phyloP scores from a whole-genome alignment of 2,329 filamentous ascomycete genomes.

The Neonectria punicea region DNA sequence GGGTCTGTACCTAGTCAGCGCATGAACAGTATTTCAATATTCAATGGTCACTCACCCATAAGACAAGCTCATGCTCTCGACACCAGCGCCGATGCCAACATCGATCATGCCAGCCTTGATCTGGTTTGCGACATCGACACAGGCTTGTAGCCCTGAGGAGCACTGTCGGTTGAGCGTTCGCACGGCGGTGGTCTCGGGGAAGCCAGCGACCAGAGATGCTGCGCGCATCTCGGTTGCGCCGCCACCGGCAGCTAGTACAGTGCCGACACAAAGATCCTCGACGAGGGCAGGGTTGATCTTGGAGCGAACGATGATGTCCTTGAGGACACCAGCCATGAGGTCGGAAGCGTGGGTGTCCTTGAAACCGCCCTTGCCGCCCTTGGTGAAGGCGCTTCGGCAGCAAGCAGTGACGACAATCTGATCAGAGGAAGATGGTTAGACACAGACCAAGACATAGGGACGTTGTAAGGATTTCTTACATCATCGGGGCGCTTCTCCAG shows the following conservation, averaged over 20 bases:
- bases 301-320: conserved; percentile 83
- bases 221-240: conserved; percentile 98
- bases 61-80: conserved; percentile 94
- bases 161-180: conserved; percentile 94
- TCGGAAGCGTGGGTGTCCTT: conserved; percentile 93
- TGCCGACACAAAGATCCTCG: conserved; percentile 92
- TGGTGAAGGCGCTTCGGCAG: conserved; percentile 91
- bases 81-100: conserved; percentile 90
- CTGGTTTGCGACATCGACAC: conserved; percentile 93
- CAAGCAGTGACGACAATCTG: conserved; percentile 91
- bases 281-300: conserved; percentile 88
- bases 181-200: conserved; percentile 86
- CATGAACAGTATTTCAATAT: neutral
- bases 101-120: conserved; percentile 95
- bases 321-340: conserved; percentile 85
- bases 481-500: conserved; percentile 75
- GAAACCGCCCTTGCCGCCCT: conserved; percentile 92
- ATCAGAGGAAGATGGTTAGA: conserved; percentile 38
- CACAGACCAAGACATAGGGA: neutral
- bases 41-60: conserved; percentile 74
- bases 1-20: conserved; percentile 62
- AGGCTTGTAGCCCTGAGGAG: conserved; percentile 90
- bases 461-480: conserved; percentile 53
- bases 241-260: conserved; percentile 90
- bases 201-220: conserved; percentile 88